Percentiles rank a stretch among this genome's conserved stretches.
Evolutionary conservation across 768 basidiomycete genomes (phyloP).

Genomic region (Obba rivulosa): DNA sequence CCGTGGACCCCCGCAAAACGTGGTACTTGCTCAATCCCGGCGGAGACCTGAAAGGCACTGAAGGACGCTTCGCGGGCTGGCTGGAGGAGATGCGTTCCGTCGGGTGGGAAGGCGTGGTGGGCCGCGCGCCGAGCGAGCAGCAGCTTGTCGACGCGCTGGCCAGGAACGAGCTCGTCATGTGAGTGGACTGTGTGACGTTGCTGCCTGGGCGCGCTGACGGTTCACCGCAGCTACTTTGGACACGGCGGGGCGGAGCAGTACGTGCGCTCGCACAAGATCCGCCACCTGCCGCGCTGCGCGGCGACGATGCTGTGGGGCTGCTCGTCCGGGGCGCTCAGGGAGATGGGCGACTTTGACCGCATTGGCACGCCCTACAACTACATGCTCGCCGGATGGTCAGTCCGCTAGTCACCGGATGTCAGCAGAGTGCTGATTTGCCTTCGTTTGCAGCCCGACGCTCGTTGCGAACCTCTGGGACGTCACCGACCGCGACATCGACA

Average conservation of each 20-base stretch:
- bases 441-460: constrained; percentile 60
- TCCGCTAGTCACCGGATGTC: constrained; percentile 13
- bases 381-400: constrained; percentile 96
- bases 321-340: constrained; percentile 82
- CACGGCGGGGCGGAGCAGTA: constrained; percentile 97
- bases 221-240: constrained; percentile 80
- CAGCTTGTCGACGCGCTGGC: constrained; percentile 72
- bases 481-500: constrained; percentile 95
- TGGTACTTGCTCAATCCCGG: constrained; percentile 91
- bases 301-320: constrained; percentile 98
- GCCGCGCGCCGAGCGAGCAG: constrained; percentile 74
- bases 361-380: constrained; percentile 92
- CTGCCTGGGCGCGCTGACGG: neutral
- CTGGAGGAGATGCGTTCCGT: constrained; percentile 58
- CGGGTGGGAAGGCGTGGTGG: constrained; percentile 84
- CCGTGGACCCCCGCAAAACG: constrained; percentile 61
- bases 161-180: constrained; percentile 86
- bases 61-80: constrained; percentile 80
- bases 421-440: neutral
- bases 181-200: constrained; percentile 29
- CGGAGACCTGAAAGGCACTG: constrained; percentile 81
- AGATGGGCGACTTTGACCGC: constrained; percentile 93
- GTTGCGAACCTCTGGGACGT: constrained; percentile 98
- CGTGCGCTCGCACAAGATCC: constrained; percentile 79
- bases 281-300: constrained; percentile 80